Evolutionary conservation across 257 asterid genomes (phyloP).

Genomic region (Cruciata laevipes): DNA sequence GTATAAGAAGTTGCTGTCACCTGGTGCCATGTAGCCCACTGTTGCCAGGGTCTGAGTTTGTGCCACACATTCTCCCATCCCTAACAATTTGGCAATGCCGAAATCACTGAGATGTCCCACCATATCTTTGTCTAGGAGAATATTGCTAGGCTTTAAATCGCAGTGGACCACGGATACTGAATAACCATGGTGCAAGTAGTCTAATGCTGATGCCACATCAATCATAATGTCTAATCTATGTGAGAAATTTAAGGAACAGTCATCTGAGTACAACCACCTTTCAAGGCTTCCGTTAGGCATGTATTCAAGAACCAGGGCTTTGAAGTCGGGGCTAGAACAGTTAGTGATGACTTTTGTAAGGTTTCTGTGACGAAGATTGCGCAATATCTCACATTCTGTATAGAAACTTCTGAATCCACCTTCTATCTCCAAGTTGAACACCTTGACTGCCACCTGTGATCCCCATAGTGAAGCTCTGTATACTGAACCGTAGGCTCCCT

Average conservation of each 20-base stretch:
- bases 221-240: conserved; percentile 23
- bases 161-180: conserved; percentile 20
- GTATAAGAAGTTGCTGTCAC: neutral
- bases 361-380: conserved; percentile 28
- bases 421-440: conserved; percentile 19
- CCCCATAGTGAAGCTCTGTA: conserved; percentile 11
- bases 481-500: conserved; percentile 17
- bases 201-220: conserved; percentile 20
- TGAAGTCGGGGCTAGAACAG: conserved; percentile 22
- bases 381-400: conserved; percentile 22
- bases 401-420: conserved; percentile 17
- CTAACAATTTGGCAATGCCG: conserved; percentile 22
- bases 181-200: conserved; percentile 25
- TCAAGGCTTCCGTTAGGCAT: conserved; percentile 28
- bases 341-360: conserved; percentile 23
- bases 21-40: conserved; percentile 30
- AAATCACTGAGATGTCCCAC: conserved; percentile 27
- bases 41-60: conserved; percentile 23
- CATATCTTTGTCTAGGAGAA: conserved; percentile 21
- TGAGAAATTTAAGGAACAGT: conserved; percentile 7
- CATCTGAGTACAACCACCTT: conserved; percentile 14
- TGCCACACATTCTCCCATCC: neutral
- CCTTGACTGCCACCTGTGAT: conserved; percentile 18
- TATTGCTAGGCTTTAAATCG: conserved; percentile 26
- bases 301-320: conserved; percentile 24